phyloP scores from a whole-genome alignment of 1,139 yeast species.

The Taphrina wiesneri region DNA sequence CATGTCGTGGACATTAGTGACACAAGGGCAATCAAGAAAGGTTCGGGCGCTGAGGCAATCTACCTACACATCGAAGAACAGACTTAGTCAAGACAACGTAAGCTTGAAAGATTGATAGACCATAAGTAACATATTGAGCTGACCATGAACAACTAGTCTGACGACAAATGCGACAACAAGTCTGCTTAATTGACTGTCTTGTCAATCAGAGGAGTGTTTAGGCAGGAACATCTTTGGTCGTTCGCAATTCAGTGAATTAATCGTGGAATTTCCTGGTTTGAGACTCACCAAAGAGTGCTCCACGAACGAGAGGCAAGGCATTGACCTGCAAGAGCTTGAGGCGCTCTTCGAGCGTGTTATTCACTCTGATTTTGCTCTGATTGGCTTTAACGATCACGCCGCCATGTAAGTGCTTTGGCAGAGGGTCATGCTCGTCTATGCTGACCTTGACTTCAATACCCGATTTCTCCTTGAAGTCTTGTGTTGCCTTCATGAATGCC shows the following conservation, averaged over 20 bases:
- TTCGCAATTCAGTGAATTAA: too few relatives aligned
- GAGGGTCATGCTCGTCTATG: conserved; percentile 59
- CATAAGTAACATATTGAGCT: too few relatives aligned
- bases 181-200: too few relatives aligned
- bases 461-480: conserved; percentile 59
- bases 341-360: conserved; percentile 94
- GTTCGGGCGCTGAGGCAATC: conserved; percentile 40
- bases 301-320: conserved; percentile 88
- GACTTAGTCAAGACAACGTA: not conserved
- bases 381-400: conserved; percentile 75
- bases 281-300: conserved; percentile 78
- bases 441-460: conserved; percentile 43
- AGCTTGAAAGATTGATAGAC: too few relatives aligned
- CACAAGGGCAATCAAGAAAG: conserved; percentile 39
- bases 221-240: not conserved
- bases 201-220: too few relatives aligned
- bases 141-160: not conserved
- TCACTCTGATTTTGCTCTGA: conserved; percentile 79
- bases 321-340: conserved; percentile 75
- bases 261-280: conserved; percentile 87
- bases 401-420: conserved; percentile 69
- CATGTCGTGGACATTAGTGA: conserved; percentile 38
- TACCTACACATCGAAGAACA: conserved; percentile 39
- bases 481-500: conserved; percentile 63
- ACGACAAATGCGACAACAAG: too few relatives aligned